Evolutionary conservation across 495 filamentous ascomycete genomes (phyloP), one percentile per base, ranked within the genome.

Genomic region (Thozetella sp.): DNA sequence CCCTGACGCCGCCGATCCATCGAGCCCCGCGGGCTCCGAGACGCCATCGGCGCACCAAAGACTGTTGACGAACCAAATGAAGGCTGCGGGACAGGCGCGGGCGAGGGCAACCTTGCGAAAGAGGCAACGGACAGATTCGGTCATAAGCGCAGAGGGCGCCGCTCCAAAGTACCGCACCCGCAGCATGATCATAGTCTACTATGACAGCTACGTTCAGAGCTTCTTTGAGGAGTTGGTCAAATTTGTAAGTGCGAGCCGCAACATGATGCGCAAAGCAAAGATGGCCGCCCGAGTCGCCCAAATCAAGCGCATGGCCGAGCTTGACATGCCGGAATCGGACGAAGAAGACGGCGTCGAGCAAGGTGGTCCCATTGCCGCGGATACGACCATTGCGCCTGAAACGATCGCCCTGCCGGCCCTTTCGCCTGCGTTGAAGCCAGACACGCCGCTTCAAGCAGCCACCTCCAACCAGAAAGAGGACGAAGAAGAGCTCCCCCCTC

Each of bases 171-270:
- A 89, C 68, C 87, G 91, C 56, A 88, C 85, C 13, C 84, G 90
- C 56, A 86, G 84, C 60, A 93, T 92, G 83, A 86, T 96, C 56
- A 87, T 94, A 25, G 89, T 97, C 45, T 90, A 93, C 70, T 97
- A 96, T 71, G 93, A 97, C 69, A 90, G 90, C 64, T 86, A 91
- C 57, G 88, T 93, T 12, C 93, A 97, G 67, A 83, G 85, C 30
- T 81, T 85, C 4, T 91, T 97, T 58, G 93, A 96, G 68, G 79
- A 85, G 52, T 76, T 96, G 26, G 93, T 95, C 51, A 90, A 90
- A 58, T 84, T 88, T 57, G 89, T 97, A 50, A 90, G 88, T 48
- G 81, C 84, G n/a, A 87, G 89, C 40, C 81, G 93, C 61, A 96
- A 95, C 73, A 82, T 88, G 59, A 85, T 97, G 61, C 87, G 93